phyloP scores from a whole-genome alignment of 306 rosid genomes.

The Cyamopsis tetragonoloba region DNA sequence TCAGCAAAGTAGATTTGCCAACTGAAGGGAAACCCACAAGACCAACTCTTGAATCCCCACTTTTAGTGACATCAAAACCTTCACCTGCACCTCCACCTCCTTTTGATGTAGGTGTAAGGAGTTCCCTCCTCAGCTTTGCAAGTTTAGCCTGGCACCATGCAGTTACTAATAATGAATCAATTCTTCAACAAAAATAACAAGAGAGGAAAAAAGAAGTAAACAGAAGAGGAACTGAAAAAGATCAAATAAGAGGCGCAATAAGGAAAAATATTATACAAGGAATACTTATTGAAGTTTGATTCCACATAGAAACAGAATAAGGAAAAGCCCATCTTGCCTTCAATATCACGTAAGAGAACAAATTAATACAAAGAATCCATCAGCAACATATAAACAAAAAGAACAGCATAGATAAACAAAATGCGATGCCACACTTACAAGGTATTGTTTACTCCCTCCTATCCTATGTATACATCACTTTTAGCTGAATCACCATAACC shows the following conservation, averaged over 20 bases:
- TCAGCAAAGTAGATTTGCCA: constrained; percentile 91
- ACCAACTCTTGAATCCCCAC: constrained; percentile 99
- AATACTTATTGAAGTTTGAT: background rate
- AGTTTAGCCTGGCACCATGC: constrained; percentile 79
- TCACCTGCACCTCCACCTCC: constrained; percentile 98
- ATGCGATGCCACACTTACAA: background rate
- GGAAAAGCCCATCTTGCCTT: constrained; percentile 1
- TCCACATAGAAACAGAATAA: constrained; percentile 2
- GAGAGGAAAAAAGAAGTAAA: background rate
- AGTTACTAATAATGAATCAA: constrained; percentile 10
- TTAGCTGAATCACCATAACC: too few relatives aligned
- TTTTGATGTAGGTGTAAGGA: constrained; percentile 78
- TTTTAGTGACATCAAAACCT: constrained; percentile 98
- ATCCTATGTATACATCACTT: too few relatives aligned
- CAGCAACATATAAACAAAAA: background rate
- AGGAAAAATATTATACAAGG: background rate
- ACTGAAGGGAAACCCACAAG: constrained; percentile 98
- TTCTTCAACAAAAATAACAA: background rate
- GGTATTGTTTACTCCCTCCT: background rate
- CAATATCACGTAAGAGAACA: background rate
- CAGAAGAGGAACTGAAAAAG: background rate
- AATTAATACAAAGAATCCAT: constrained; percentile 3
- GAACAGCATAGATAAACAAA: background rate
- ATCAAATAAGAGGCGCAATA: background rate
- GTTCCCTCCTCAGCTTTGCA: constrained; percentile 91